phyloP scores from a whole-genome alignment of 257 asterid genomes.

The Thymus quinquecostatus region DNA sequence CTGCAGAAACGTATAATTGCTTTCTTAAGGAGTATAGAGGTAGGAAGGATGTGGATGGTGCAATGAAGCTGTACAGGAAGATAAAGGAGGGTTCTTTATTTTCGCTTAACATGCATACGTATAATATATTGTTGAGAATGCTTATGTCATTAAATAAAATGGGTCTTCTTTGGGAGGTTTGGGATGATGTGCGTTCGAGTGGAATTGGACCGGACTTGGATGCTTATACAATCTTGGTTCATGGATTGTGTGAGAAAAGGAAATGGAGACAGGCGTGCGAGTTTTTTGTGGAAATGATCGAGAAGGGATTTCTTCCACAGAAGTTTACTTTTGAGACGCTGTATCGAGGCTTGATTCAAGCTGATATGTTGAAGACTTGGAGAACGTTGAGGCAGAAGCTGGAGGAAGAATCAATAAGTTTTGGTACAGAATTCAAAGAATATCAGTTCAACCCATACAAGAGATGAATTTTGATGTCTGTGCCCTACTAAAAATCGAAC shows the following conservation, averaged over 20 bases:
- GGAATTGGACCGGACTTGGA: conserved; percentile 84
- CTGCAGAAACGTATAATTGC: conserved; percentile 73
- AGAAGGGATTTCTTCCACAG: conserved; percentile 84
- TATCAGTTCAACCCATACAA: conserved; percentile 76
- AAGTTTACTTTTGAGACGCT: conserved; percentile 80
- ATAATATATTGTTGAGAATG: conserved; percentile 73
- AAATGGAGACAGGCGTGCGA: conserved; percentile 81
- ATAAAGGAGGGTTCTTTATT: conserved; percentile 64
- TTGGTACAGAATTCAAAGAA: conserved; percentile 69
- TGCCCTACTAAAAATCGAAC: conserved; percentile 14
- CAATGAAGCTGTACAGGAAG: conserved; percentile 63
- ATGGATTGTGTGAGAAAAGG: conserved; percentile 67
- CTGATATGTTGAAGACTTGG: conserved; percentile 89
- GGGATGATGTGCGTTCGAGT: conserved; percentile 71
- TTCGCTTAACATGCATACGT: conserved; percentile 63
- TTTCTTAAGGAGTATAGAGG: conserved; percentile 81
- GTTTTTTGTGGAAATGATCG: conserved; percentile 82
- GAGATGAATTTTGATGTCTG: conserved; percentile 42
- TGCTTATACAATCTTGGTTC: conserved; percentile 70
- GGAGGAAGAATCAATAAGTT: conserved; percentile 77
- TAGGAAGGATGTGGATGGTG: conserved; percentile 71
- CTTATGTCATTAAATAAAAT: conserved; percentile 52
- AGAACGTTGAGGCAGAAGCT: conserved; percentile 84
- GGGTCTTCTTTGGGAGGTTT: conserved; percentile 68
- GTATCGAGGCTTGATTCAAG: conserved; percentile 83